These are phyloP conservation scores for Gigaspora rosea DNA, from an alignment of 192 early-diverging fungal species.

Conservation along the genomic window DNA sequence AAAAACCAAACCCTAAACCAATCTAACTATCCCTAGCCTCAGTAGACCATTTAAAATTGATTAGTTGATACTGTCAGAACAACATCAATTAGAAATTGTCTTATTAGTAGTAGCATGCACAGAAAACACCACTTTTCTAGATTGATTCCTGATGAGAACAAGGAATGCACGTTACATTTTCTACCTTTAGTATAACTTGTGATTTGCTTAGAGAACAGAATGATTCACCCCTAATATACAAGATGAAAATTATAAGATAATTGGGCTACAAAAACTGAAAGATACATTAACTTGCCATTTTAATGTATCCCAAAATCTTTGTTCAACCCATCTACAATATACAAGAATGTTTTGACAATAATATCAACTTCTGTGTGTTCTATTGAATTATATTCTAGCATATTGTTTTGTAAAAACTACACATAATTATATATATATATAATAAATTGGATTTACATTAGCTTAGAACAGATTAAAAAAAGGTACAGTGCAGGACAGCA, in stretches of 20 bases:
- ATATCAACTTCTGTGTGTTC: constrained; percentile 28
- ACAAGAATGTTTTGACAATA: constrained; percentile 31
- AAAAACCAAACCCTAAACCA: too few species aligned
- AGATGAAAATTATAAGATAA: constrained; percentile 2
- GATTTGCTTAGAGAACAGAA: constrained; percentile 25
- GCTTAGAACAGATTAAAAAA: not conserved
- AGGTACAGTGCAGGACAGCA: too few species aligned
- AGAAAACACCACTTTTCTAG: constrained; percentile 32
- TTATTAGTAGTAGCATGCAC: not conserved
- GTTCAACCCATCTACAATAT: constrained; percentile 26
- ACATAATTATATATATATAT: not conserved
- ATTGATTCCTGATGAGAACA: constrained; percentile 17
- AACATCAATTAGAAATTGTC: not conserved
- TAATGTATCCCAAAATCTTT: constrained; percentile 17
- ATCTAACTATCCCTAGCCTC: too few species aligned
- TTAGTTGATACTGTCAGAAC: constrained; percentile 22
- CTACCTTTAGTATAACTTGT: constrained; percentile 7
- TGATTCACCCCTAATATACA: constrained; percentile 19
- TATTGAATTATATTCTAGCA: constrained; percentile 8
- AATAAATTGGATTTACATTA: not conserved
- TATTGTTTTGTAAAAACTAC: constrained; percentile 16
- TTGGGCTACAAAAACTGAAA: not conserved
- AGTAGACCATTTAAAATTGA: constrained; percentile 30
- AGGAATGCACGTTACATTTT: constrained; percentile 24
- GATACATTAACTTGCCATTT: constrained; percentile 31